These are phyloP conservation scores for Seminavis robusta DNA, from an alignment of 108 stramenopile genomes.

Conservation along the genomic window DNA sequence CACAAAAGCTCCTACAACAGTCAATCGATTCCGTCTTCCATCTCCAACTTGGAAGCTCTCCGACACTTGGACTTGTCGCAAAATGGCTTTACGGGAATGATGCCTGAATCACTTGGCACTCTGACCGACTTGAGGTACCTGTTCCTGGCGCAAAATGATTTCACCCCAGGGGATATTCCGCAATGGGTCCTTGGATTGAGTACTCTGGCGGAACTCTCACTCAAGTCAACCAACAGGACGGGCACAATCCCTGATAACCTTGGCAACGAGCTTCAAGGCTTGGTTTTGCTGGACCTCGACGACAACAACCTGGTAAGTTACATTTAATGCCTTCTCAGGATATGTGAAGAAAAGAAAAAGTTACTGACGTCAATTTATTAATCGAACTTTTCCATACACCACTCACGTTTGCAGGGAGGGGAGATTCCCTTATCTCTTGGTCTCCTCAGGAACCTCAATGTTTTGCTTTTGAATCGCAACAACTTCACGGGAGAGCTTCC, in stretches of 20 bases:
- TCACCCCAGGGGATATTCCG: slow-evolving; percentile 23
- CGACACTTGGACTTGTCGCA: neutral
- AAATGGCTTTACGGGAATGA: slow-evolving; percentile 20
- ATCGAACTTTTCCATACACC: too few species aligned
- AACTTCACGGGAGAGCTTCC: too few species aligned
- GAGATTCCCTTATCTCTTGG: slow-evolving; percentile 26
- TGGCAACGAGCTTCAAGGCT: slow-evolving; percentile 5
- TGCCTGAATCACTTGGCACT: slow-evolving; percentile 11
- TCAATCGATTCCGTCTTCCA: neutral
- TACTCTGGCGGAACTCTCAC: slow-evolving; percentile 25
- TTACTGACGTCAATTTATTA: too few species aligned
- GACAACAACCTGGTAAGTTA: slow-evolving; percentile 25
- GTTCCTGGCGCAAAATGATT: slow-evolving; percentile 32
- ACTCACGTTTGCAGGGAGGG: too few species aligned
- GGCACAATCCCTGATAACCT: slow-evolving; percentile 27
- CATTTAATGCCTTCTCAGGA: too few species aligned
- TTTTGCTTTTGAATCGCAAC: slow-evolving; percentile 37
- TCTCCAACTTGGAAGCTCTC: neutral
- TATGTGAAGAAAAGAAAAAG: too few species aligned
- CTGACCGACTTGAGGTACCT: slow-evolving; percentile 16
- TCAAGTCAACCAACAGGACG: slow-evolving; percentile 16
- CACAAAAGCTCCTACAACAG: neutral
- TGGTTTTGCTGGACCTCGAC: slow-evolving; percentile 31
- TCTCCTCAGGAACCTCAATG: slow-evolving; percentile 19
- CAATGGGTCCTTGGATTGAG: slow-evolving; percentile 12